These are phyloP conservation scores for Wickerhamiella musiphila DNA, from an alignment of 805 yeast genomes.

Conservation along the genomic window DNA sequence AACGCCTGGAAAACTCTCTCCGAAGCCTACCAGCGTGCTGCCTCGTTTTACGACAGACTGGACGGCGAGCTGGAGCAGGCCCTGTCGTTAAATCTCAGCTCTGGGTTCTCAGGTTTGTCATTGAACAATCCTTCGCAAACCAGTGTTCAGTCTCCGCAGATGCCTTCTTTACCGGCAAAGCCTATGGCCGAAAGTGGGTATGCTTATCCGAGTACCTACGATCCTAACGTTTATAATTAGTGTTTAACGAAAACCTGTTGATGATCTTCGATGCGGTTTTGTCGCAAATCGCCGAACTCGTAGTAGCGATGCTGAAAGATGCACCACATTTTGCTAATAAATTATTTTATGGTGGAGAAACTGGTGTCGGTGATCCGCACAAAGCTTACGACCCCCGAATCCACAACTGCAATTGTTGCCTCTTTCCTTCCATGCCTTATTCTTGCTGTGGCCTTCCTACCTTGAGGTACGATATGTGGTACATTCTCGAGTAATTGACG, in stretches of 20 bases:
- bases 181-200: slow-evolving; percentile 9
- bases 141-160: slow-evolving; percentile 6
- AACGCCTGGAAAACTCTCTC: slow-evolving; percentile 40
- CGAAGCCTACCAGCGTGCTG: slow-evolving; percentile 44
- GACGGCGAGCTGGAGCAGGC: slow-evolving; percentile 19
- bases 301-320: too few species aligned
- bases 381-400: slow-evolving; percentile 58
- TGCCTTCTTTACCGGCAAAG: slow-evolving; percentile 7
- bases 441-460: slow-evolving; percentile 20
- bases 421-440: slow-evolving; percentile 35
- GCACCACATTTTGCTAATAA: too few species aligned
- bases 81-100: background rate
- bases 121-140: slow-evolving; percentile 7
- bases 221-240: too few species aligned
- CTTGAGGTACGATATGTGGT: too few species aligned
- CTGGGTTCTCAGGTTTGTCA: background rate
- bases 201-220: slow-evolving; percentile 13
- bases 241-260: too few species aligned
- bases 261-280: too few species aligned
- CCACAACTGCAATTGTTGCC: slow-evolving; percentile 52
- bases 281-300: too few species aligned
- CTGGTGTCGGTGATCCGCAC: slow-evolving; percentile 22
- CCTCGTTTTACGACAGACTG: slow-evolving; percentile 41
- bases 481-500: too few species aligned
- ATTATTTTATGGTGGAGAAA: slow-evolving; percentile 1